Conservation (phyloP, 169 alveolate species). For the Cryptosporidium canis region DNA sequence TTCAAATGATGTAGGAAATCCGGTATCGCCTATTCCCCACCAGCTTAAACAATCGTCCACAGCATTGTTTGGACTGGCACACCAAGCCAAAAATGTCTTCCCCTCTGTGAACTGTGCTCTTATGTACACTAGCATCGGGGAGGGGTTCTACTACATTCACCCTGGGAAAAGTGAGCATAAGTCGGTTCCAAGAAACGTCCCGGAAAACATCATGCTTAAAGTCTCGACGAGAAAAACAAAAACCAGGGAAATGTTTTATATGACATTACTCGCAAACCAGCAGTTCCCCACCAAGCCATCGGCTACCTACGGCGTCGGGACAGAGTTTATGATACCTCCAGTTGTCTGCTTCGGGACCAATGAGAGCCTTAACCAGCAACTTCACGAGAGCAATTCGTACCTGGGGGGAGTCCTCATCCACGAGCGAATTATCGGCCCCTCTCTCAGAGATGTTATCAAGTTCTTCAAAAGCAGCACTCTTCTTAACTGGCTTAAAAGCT, state of each 20-base stretch:
- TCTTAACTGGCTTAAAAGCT: constrained; percentile 20
- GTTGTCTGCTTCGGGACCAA: constrained; percentile 57
- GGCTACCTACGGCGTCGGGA: constrained; percentile 53
- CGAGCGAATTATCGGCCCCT: constrained; percentile 60
- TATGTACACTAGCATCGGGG: background rate
- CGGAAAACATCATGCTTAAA: constrained; percentile 45
- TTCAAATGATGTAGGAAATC: constrained; percentile 22
- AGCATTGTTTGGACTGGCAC: constrained; percentile 41
- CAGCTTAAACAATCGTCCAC: constrained; percentile 36
- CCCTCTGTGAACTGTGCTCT: constrained; percentile 45
- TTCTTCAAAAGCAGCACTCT: constrained; percentile 46
- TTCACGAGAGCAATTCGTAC: constrained; percentile 31
- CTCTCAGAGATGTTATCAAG: constrained; percentile 22
- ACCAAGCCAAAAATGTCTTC: constrained; percentile 35
- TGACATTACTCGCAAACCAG: constrained; percentile 36
- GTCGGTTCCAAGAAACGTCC: constrained; percentile 25
- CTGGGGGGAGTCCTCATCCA: constrained; percentile 46
- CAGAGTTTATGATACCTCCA: constrained; percentile 48
- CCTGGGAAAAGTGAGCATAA: constrained; percentile 58
- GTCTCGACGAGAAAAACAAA: constrained; percentile 17
- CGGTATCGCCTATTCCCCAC: constrained; percentile 25
- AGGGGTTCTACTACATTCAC: constrained; percentile 13
- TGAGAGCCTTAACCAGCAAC: constrained; percentile 28
- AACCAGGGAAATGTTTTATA: constrained; percentile 60
- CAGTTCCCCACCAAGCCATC: constrained; percentile 60